A percentile compares a stretch with the other conserved stretches of the same genome.
Evolutionary conservation across 169 alveolate genomes (phyloP).

Genomic region (Plasmodium berghei): DNA sequence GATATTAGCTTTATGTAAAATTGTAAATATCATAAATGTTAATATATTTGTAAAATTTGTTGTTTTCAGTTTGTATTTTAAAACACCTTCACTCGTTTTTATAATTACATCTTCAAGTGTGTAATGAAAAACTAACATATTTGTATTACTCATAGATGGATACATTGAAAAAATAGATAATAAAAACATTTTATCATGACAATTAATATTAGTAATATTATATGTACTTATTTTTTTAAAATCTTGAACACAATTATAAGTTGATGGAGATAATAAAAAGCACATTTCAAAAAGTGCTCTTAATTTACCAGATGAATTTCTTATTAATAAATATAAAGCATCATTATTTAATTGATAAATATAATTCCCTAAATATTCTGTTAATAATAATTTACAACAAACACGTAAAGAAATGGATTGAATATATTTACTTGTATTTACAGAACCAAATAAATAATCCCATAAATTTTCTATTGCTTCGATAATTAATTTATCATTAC

Average conservation of each 20-base stretch:
- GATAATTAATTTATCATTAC: constrained; percentile 49
- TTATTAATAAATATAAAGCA: constrained; percentile 45
- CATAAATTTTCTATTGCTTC: constrained; percentile 79
- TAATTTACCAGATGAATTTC: constrained; percentile 55
- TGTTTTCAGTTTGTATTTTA: constrained; percentile 75
- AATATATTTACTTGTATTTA: constrained; percentile 79
- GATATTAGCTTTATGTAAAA: constrained; percentile 79
- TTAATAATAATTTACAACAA: constrained; percentile 76
- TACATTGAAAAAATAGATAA: constrained; percentile 78
- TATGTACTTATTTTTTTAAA: constrained; percentile 78
- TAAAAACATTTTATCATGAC: constrained; percentile 79
- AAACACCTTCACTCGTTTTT: constrained; percentile 78
- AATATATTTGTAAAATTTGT: constrained; percentile 77
- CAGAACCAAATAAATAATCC: constrained; percentile 75
- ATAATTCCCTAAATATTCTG: constrained; percentile 46
- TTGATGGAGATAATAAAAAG: constrained; percentile 79
- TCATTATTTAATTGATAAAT: constrained; percentile 12
- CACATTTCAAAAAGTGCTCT: constrained; percentile 81
- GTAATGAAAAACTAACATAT: constrained; percentile 77
- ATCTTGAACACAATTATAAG: constrained; percentile 51
- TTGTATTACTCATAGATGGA: constrained; percentile 81
- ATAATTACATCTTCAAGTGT: constrained; percentile 81
- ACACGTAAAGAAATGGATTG: constrained; percentile 80
- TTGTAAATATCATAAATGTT: constrained; percentile 78
- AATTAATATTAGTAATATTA: constrained; percentile 64